These are phyloP conservation scores for Angomonas deanei DNA, from an alignment of 208 protist genomes.

Conservation along the genomic window DNA sequence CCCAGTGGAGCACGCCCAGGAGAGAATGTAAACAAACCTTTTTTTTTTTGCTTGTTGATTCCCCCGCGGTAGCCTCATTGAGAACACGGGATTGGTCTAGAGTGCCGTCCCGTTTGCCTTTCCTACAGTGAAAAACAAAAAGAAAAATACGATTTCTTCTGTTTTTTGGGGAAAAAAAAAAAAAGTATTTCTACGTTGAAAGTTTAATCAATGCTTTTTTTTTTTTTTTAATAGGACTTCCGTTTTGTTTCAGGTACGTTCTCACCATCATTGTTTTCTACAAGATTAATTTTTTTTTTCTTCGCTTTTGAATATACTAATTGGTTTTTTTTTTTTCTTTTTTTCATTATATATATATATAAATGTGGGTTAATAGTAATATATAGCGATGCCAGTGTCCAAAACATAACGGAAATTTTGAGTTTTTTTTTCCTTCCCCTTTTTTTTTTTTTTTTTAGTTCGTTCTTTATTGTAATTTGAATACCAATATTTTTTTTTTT, in stretches of 20 bases:
- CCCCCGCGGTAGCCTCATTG: too few species aligned
- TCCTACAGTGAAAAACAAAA: too few species aligned
- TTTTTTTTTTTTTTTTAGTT: conserved; percentile 15
- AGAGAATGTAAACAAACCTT: too few species aligned
- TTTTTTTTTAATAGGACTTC: too few species aligned
- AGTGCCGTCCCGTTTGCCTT: too few species aligned
- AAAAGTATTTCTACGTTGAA: too few species aligned
- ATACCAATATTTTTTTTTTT: conserved; percentile 11
- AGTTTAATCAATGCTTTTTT: too few species aligned
- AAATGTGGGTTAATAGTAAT: conserved; percentile 3
- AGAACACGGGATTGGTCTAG: too few species aligned
- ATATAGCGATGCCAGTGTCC: not conserved
- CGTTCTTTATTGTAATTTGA: conserved; percentile 15
- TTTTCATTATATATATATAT: conserved; percentile 8
- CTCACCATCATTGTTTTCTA: conserved; percentile 9
- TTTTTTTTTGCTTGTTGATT: conserved; percentile 16
- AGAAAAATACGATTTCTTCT: too few species aligned
- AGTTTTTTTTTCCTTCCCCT: conserved; percentile 11
- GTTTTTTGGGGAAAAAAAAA: too few species aligned
- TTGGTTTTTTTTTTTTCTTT: conserved; percentile 14
- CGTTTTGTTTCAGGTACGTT: conserved; percentile 7
- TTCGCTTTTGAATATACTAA: conserved; percentile 2
- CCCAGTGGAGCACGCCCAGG: too few species aligned
- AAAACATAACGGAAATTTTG: not conserved
- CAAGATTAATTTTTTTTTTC: conserved; percentile 5